Percentiles rank a stretch among this genome's conserved stretches.
phyloP scores from a whole-genome alignment of 257 asterid genomes.

The Striga asiatica region DNA sequence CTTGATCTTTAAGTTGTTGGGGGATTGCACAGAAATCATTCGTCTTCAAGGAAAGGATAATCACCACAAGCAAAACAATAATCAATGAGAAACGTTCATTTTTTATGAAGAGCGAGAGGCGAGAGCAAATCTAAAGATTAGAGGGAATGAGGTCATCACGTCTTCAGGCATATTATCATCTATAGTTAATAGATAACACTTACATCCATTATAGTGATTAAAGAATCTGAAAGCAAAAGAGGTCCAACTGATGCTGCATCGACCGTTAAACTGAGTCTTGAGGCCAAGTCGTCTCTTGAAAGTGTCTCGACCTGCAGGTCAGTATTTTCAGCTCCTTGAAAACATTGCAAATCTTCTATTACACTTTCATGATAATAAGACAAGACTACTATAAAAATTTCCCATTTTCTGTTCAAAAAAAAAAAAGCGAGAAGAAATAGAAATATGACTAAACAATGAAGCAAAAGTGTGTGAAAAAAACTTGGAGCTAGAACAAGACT shows the following conservation, averaged over 20 bases:
- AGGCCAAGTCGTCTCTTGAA: slow-evolving; percentile 81
- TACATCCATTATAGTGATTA: slow-evolving; percentile 87
- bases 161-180: neutral
- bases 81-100: slow-evolving; percentile 7
- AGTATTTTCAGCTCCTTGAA: slow-evolving; percentile 7
- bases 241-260: slow-evolving; percentile 76
- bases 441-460: neutral
- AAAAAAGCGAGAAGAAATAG: neutral
- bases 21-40: slow-evolving; percentile 83
- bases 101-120: neutral
- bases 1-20: slow-evolving; percentile 82
- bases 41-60: slow-evolving; percentile 48
- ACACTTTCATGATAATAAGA: slow-evolving; percentile 1
- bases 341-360: slow-evolving; percentile 8
- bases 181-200: slow-evolving; percentile 13
- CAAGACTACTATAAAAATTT: neutral
- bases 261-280: slow-evolving; percentile 78
- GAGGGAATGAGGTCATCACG: neutral
- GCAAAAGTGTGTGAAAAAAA: neutral
- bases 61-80: slow-evolving; percentile 6
- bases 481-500: neutral
- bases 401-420: neutral
- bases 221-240: slow-evolving; percentile 77
- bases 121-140: neutral
- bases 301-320: slow-evolving; percentile 76